Conservation (phyloP, 164 flowering plant species). For the grape (Vitis vinifera) region DNA sequence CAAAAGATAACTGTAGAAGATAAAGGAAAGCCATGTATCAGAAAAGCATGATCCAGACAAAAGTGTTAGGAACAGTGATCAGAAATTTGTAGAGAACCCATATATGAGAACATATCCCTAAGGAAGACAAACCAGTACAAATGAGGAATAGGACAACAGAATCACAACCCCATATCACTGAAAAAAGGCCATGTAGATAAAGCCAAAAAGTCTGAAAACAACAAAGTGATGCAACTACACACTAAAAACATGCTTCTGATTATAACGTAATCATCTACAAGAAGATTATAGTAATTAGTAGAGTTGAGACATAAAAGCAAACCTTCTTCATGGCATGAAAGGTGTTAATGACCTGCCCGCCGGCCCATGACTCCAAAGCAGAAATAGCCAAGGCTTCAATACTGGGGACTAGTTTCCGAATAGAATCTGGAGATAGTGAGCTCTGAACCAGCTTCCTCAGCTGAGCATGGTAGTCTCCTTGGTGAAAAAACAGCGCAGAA, state of each 20-base stretch:
- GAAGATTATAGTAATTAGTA: no score
- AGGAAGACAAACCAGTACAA: neutral
- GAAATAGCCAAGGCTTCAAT: slow-evolving; percentile 33
- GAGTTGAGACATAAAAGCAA: neutral
- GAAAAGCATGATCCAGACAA: neutral
- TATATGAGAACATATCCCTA: slow-evolving; percentile 11
- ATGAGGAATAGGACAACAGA: slow-evolving; percentile 10
- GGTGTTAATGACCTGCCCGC: slow-evolving; percentile 23
- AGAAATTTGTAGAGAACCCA: slow-evolving; percentile 6
- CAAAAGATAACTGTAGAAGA: slow-evolving; percentile 60
- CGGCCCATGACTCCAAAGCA: slow-evolving; percentile 30
- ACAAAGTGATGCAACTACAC: no score
- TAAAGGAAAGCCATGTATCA: neutral
- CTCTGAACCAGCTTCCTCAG: slow-evolving; percentile 45
- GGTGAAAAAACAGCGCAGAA: slow-evolving; percentile 52
- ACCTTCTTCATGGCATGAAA: slow-evolving; percentile 47
- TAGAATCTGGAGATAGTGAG: slow-evolving; percentile 29
- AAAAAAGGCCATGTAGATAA: neutral
- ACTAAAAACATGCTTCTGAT: neutral
- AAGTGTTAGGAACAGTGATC: neutral
- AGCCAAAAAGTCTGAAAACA: neutral
- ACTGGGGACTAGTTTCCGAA: slow-evolving; percentile 25
- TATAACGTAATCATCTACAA: slow-evolving; percentile 1
- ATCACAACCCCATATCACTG: neutral
- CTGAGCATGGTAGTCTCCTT: slow-evolving; percentile 37